Base-by-base conservation (phyloP, 73 alveolate species). In the Paramecium sexaurelia region DNA sequence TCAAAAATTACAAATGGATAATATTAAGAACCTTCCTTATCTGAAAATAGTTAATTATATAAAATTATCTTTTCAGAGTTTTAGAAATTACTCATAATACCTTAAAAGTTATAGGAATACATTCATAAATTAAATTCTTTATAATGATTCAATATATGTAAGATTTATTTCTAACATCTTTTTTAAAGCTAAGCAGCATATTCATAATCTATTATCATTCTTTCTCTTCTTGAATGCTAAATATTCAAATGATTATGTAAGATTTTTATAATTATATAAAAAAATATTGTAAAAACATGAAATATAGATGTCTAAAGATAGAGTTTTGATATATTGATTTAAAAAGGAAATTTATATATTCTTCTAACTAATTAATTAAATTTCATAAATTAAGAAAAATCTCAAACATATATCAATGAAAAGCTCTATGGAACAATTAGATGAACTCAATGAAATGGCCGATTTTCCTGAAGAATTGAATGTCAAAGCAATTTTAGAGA, bases 401-500 rank as follows among this genome's bases (percentile, higher is more conserved):
- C 67, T 51, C 1, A 51, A 51, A 51, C 67, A 17, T 51, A 17
- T 17, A 17, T 51, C 29, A 51, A 51, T 51, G 67, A 51, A 51
- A 51, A 19, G 33, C 32, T 51, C 67, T 17, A 51, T 51, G 33
- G 67, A 51, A 51, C 67, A 51, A 17, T 51, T 17, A 5, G 67
- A 51, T 51, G 11, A 10, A 17, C 67, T 17, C 9, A 45, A 61
- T 61, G 83, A 61, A 26, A 61, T 61, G 83, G 83, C 83, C 1
- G 83, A 61, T 61, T 61, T 61, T 15, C 83, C 83, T 9, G 83
- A 61, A 8, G 83, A 61, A 29, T 61, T 61, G 83, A 61, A 61
- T 61, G 87, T 73, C 43, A 36, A 73, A 39, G 43, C 36, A 73
- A 36, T 73, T 11, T 19, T 73, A 19, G 87, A 73, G 57, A 73